These are phyloP conservation scores for Chondrus crispus DNA, from an alignment of 23 red algal genomes.

Conservation along the genomic window DNA sequence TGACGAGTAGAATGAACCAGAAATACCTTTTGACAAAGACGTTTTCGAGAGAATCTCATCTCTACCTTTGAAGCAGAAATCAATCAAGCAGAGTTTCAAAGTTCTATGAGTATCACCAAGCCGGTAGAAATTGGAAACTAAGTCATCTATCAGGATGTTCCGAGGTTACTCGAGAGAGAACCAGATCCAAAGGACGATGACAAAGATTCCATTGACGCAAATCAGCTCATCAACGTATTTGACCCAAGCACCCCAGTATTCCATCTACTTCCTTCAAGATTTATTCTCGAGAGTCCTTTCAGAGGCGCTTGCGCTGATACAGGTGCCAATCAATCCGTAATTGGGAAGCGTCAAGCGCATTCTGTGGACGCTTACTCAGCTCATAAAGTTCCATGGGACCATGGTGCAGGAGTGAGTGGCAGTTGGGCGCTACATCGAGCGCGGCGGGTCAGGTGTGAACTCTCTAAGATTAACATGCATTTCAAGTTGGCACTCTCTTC, in stretches of 20 bases:
- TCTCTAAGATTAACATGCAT: too few species aligned
- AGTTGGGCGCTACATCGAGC: too few species aligned
- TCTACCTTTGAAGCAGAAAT: neutral
- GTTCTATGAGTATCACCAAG: neutral
- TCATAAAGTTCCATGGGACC: too few species aligned
- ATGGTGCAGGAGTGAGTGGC: too few species aligned
- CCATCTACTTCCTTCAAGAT: neutral
- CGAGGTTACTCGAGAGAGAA: too few species aligned
- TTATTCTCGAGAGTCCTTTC: neutral
- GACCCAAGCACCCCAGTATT: neutral
- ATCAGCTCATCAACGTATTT: neutral
- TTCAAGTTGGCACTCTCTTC: too few species aligned
- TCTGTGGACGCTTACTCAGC: too few species aligned
- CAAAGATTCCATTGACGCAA: neutral
- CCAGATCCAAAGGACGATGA: neutral
- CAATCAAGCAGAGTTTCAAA: neutral
- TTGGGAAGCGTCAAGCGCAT: too few species aligned
- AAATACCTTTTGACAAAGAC: neutral
- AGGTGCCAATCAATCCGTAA: neutral
- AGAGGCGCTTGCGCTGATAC: neutral
- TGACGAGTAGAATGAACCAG: neutral
- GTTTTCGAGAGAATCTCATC: neutral
- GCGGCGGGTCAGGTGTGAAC: too few species aligned
- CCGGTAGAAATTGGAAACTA: neutral
- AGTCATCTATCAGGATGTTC: neutral